A percentile compares a stretch with the other conserved stretches of the same genome.
These are phyloP conservation scores for Ramalina intermedia DNA, from an alignment of 495 filamentous ascomycete species.

Conservation along the genomic window DNA sequence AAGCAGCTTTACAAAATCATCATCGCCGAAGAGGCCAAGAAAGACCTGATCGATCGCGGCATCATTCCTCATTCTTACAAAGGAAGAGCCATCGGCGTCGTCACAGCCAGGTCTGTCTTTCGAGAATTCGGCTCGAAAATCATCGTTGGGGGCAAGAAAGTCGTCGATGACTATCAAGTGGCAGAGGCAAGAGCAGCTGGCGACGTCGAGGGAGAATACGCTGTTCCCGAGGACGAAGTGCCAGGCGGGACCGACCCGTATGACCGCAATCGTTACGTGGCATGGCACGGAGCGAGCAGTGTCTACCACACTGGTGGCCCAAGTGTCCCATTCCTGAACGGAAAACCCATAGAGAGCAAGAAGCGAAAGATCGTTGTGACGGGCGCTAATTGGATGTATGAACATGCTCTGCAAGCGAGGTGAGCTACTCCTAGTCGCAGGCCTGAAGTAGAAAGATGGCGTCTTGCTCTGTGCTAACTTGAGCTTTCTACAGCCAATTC, in stretches of 20 bases:
- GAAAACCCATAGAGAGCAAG: conserved; percentile 56
- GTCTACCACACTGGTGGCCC: conserved; percentile 82
- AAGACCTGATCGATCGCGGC: conserved; percentile 81
- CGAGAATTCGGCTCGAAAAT: conserved; percentile 91
- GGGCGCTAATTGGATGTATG: conserved; percentile 92
- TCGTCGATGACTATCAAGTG: conserved; percentile 84
- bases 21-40: conserved; percentile 82
- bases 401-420: conserved; percentile 84
- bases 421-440: conserved; percentile 25
- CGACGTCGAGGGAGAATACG: conserved; percentile 76
- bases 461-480: not conserved
- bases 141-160: conserved; percentile 72
- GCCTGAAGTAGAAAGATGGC: not conserved
- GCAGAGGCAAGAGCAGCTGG: conserved; percentile 62
- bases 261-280: conserved; percentile 92
- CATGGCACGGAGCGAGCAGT: conserved; percentile 90
- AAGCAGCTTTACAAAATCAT: conserved; percentile 91
- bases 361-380: conserved; percentile 82
- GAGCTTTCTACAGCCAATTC: conserved; percentile 47
- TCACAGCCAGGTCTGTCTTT: conserved; percentile 92
- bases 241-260: conserved; percentile 59
- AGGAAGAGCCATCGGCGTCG: conserved; percentile 90
- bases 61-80: conserved; percentile 98
- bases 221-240: conserved; percentile 70
- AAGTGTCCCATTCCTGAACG: conserved; percentile 57